phyloP scores from a whole-genome alignment of 805 yeast genomes.

The Candida caryicola region DNA sequence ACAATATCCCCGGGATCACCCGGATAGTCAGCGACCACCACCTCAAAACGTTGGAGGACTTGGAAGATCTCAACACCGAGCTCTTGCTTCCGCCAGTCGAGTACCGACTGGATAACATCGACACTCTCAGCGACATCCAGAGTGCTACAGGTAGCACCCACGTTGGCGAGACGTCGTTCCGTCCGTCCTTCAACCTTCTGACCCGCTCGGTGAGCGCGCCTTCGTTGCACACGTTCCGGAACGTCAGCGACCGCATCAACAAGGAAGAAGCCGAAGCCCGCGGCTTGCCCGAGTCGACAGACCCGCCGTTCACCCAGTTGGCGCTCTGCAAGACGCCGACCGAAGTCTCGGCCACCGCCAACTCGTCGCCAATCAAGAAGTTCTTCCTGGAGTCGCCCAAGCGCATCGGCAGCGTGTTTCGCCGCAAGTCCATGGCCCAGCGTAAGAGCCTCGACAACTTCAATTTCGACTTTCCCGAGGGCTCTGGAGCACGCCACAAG shows the following conservation, averaged over 20 bases:
- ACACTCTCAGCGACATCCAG: constrained; percentile 26
- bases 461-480: constrained; percentile 4
- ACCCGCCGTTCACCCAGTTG: not conserved
- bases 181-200: constrained; percentile 16
- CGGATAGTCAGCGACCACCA: constrained; percentile 18
- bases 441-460: constrained; percentile 6
- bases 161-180: constrained; percentile 1
- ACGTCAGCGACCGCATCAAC: constrained; percentile 8
- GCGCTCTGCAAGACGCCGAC: constrained; percentile 12
- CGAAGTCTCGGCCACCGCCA: constrained; percentile 10
- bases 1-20: constrained; percentile 16
- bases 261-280: not conserved
- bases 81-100: constrained; percentile 10
- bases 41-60: constrained; percentile 8
- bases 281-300: constrained; percentile 3
- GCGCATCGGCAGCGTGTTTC: constrained; percentile 21
- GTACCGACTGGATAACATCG: constrained; percentile 22
- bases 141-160: constrained; percentile 4
- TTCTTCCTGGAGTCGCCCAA: constrained; percentile 30
- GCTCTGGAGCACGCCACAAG: constrained; percentile 14
- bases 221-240: constrained; percentile 38
- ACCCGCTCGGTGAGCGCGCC: constrained; percentile 38
- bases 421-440: constrained; percentile 11
- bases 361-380: constrained; percentile 33
- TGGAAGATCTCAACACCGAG: not conserved